Evolutionary conservation across 1,284 basidiomycete species (phyloP).

Genomic region (Rhodotorula glutinis): DNA sequence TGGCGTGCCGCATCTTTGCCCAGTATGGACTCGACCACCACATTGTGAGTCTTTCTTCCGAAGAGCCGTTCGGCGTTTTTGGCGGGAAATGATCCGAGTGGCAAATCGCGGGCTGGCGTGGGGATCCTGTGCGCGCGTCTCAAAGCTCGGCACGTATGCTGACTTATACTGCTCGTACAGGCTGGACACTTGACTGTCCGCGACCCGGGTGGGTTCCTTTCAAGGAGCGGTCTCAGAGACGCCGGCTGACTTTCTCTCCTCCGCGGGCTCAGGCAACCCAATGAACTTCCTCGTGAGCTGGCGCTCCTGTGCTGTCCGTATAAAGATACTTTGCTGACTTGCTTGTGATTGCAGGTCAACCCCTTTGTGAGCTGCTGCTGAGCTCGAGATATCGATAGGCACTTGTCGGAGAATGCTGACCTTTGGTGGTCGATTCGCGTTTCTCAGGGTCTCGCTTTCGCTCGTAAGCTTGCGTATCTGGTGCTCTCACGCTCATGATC

Average conservation of each 20-base stretch:
- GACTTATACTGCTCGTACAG: not conserved
- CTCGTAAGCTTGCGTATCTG: not conserved
- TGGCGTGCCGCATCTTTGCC: slow-evolving; percentile 57
- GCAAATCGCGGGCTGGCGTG: too few species aligned
- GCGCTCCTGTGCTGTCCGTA: too few species aligned
- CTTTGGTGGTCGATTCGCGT: not conserved
- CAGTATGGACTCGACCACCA: slow-evolving; percentile 61
- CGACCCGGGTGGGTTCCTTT: slow-evolving; percentile 52
- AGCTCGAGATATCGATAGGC: slow-evolving; percentile 44
- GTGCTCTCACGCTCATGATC: too few species aligned
- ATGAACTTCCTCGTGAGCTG: too few species aligned
- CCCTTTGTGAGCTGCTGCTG: slow-evolving; percentile 30
- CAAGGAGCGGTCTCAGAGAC: too few species aligned
- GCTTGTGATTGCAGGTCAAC: slow-evolving; percentile 39
- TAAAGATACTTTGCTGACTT: too few species aligned
- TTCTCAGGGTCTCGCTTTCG: not conserved
- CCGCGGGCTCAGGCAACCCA: not conserved
- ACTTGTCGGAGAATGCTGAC: not conserved
- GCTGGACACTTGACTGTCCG: slow-evolving; percentile 56
- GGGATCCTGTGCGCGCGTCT: too few species aligned
- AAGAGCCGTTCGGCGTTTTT: not conserved
- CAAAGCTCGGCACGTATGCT: not conserved
- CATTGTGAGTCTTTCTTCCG: slow-evolving; percentile 8
- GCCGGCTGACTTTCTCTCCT: not conserved
- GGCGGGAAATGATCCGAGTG: too few species aligned